Base-by-base conservation (phyloP, 2,329 filamentous ascomycete species). In the Colletotrichum caudatum region DNA sequence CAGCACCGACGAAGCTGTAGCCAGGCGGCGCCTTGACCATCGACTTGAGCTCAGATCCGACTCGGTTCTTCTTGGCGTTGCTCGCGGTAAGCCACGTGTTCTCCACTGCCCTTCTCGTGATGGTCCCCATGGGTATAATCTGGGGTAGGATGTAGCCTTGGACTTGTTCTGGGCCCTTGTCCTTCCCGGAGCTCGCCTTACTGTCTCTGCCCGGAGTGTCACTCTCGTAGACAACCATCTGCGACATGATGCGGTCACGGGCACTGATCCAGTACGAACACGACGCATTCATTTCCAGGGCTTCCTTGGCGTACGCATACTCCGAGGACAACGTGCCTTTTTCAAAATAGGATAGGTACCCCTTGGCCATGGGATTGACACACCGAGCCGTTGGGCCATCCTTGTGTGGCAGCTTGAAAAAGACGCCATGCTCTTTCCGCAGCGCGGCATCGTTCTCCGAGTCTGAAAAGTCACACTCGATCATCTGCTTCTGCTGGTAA, bases 221-320 rank as follows among this genome's bases (percentile, higher is more conserved):
- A 44, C 91, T 85, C 71, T 94, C 87, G 78, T 97, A 98, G 1
- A 99, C 93, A 2, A 97, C 95, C 87, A 98, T 93, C 78, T 99
- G 96, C n/a, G 92, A 93, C 87, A 85, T 95, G 81, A 99, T 99
- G 61, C 96, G 88, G 78, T 97, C 94, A 73, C 96, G 89, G 20
- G 96, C 95, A 77, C 94, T 97, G 76, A 99, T 98, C 96, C 97
- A 99, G 81, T 99, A 99, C 0, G 95, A 98, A 79, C 97, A 99
- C 0, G 94, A 97, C 0, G 96, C 94, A 76, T 99, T 99, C 96
- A 99, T 99, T 76, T 98, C 93, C 54, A 99, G 84, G 0, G 97
- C 96, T 80, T 97, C 94, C 78, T 97, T 98, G 0, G 96, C 96
- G 77, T 98, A 95, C 0, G 90, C 80, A 77, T 92, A 98, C 80